These are phyloP conservation scores for Urtica urens DNA, from an alignment of 306 rosid genomes.

Conservation along the genomic window DNA sequence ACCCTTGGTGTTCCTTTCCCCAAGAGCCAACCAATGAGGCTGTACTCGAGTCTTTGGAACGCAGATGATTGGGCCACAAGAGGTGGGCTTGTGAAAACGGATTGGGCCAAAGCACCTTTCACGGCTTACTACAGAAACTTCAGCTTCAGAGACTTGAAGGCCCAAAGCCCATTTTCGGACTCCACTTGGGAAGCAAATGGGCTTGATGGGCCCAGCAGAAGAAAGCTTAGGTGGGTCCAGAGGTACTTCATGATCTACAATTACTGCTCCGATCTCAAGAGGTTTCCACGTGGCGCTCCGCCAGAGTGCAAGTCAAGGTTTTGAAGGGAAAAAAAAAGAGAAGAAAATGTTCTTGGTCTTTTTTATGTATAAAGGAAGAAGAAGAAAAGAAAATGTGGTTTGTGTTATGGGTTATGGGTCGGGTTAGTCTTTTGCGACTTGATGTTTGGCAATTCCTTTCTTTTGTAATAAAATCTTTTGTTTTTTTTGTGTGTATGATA, in stretches of 20 bases:
- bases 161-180: conserved; percentile 27
- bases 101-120: conserved; percentile 79
- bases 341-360: background rate
- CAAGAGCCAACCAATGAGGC: conserved; percentile 58
- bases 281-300: conserved; percentile 65
- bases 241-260: conserved; percentile 81
- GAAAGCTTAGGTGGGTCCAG: conserved; percentile 82
- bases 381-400: background rate
- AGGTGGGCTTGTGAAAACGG: conserved; percentile 75
- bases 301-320: conserved; percentile 36
- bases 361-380: background rate
- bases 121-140: conserved; percentile 75
- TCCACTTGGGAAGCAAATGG: conserved; percentile 33
- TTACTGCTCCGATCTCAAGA: conserved; percentile 60
- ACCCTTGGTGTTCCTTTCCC: conserved; percentile 62
- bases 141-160: conserved; percentile 26
- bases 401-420: background rate
- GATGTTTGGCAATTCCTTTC: conserved; percentile 3
- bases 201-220: conserved; percentile 55
- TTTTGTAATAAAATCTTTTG: background rate
- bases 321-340: background rate
- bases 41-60: conserved; percentile 69
- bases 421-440: conserved; percentile 2
- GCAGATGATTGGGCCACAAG: conserved; percentile 83
- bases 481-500: background rate